Base-by-base conservation (phyloP, 805 yeast species). In the Cyberlindnera japonica region DNA sequence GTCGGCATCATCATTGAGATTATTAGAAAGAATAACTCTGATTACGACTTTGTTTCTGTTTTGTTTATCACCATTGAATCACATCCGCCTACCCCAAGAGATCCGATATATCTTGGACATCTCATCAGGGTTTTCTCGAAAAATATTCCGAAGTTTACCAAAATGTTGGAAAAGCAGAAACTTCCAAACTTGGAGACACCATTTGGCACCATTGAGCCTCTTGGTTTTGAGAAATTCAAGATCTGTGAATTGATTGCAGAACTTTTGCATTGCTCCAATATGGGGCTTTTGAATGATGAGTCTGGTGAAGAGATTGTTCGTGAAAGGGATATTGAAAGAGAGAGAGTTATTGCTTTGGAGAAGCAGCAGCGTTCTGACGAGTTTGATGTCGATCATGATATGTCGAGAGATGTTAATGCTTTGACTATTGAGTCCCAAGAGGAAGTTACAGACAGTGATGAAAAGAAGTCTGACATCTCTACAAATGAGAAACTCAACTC, bases 1-100 rank as follows among this genome's bases (percentile, higher is more conserved):
- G 99, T 93, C 23, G 95, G 97, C 6, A 88, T 93, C 19, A 79
- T 93, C 24, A 91, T 93, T 51, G 99, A 93, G 64, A 76, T 93
- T 30, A 93, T 93, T 43, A 76, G 99, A 55, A 93, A 93, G 59
- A 93, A 93, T 60, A 93, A 93, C 58, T 87, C 96, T 0, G 99
- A 93, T 61, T 93, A 93, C 62, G 99, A 93, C 64, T 72, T 79
- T 35, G 83, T 86, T 35, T 95, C 95, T 43, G 95, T 95, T 17
- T 67, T 85, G 52, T 82, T 80, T 61, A 81, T 86, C 31, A 80
- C 95, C 1, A 62, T 85, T 47, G 95, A 89, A 43, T 80, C 90
- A 18, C 93, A 90, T 54, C 97, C 97, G 6, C 98, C 99, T 7
- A 80, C 82, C 13, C 79, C 91, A 28, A 72, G 97, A 45, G 99